Conservation (phyloP, 768 basidiomycete genomes). For the Pleurotus tuber-regium region DNA sequence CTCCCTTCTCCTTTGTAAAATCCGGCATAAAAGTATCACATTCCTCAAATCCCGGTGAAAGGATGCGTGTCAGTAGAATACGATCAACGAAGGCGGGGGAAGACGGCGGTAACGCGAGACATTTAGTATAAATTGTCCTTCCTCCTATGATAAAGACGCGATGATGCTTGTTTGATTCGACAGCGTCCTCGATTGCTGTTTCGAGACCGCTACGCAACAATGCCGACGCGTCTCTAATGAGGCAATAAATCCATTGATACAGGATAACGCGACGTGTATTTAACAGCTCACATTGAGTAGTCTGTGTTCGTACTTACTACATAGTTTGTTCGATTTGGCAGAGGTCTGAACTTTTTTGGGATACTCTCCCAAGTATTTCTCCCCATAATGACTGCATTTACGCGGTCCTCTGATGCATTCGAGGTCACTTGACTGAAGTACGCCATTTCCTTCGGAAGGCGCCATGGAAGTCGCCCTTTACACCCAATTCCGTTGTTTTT, state of each 20-base stretch:
- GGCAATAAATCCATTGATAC: not conserved
- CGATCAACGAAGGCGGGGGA: slow-evolving; percentile 59
- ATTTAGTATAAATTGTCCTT: slow-evolving; percentile 75
- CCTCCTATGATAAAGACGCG: slow-evolving; percentile 90
- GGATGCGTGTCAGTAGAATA: slow-evolving; percentile 83
- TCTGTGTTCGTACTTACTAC: slow-evolving; percentile 52
- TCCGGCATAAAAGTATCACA: slow-evolving; percentile 90
- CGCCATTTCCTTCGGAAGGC: slow-evolving; percentile 82
- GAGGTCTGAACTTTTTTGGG: slow-evolving; percentile 77
- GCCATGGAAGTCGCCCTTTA: slow-evolving; percentile 80
- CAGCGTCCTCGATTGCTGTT: not conserved
- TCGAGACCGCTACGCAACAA: not conserved
- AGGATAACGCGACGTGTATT: not conserved
- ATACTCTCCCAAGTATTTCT: slow-evolving; percentile 98
- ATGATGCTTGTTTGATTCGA: slow-evolving; percentile 26
- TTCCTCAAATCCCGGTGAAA: slow-evolving; percentile 68
- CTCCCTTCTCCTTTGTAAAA: slow-evolving; percentile 41
- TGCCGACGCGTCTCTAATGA: not conserved
- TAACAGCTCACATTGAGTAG: slow-evolving; percentile 17
- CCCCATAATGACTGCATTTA: slow-evolving; percentile 91
- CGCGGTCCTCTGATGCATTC: slow-evolving; percentile 46
- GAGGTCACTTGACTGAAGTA: slow-evolving; percentile 88
- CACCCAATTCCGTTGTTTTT: slow-evolving; percentile 84
- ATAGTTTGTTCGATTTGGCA: slow-evolving; percentile 72
- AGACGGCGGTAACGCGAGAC: slow-evolving; percentile 43